Base-by-base conservation (phyloP, 257 asterid genomes). In the Nemophila menziesii region DNA sequence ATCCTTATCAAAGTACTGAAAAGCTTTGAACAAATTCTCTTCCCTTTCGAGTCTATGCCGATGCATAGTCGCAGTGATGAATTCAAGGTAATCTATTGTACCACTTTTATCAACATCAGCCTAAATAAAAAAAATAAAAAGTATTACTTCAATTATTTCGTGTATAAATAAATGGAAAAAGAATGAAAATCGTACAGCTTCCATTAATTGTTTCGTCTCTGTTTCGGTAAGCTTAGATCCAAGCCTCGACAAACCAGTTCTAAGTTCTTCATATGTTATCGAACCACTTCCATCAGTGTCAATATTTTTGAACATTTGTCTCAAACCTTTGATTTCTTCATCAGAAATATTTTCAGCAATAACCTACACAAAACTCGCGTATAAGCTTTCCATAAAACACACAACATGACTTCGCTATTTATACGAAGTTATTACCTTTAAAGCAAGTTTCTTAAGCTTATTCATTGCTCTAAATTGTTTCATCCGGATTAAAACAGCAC, bases 61-160 rank as follows among this genome's bases (percentile, higher is more conserved):
- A 56, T 73, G 86, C 82, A 73, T 77, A 14, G 82, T 73, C 17
- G 86, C 86, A 23, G 86, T 67, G 59, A 77, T 69, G 38, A 77
- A 77, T 48, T 77, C 82, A n/a, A 66, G 51, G 74, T 77, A 77
- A 60, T 72, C 86, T 10, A 77, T 73, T 16, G 69, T 66, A 37
- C 86, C 86, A 44, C 65, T 73, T 26, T 79, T 79, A 41, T 77
- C 82, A 39, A 73, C 78, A 44, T 73, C 86, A 43, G 82, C 86
- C 82, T 77, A 61, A 24, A 53, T 16, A 5, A 39, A 4, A 17
- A 24, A 40, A n/a, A n/a, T n/a, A 43, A 21, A 21, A 29, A 5
- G 9, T 27, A 29, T 3, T 8, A 3, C 12, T 4, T 18, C 0
- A 9, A 16, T 2, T 12, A 9, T 24, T 27, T n/a, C 2, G 21